Conservation (phyloP, 148 eudicot genomes). For the Fagopyrum homotropicum region DNA sequence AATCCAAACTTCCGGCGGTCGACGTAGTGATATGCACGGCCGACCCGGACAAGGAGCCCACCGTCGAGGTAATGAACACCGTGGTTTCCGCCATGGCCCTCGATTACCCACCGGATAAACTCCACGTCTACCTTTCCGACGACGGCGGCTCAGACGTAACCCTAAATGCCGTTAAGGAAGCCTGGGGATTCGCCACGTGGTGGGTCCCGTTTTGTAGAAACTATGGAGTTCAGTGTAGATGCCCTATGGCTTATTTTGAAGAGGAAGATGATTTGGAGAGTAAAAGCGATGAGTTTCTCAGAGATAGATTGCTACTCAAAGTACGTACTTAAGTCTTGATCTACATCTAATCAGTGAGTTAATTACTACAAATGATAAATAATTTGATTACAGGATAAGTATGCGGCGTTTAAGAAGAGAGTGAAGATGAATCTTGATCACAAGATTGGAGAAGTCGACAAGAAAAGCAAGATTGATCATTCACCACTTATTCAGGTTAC, state of each 20-base stretch:
- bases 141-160: slow-evolving; percentile 25
- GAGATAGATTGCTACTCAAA: background rate
- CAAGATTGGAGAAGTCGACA: background rate
- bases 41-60: slow-evolving; percentile 27
- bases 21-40: slow-evolving; percentile 33
- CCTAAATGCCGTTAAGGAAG: slow-evolving; percentile 16
- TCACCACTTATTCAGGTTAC: slow-evolving; percentile 32
- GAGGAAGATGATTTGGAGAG: background rate
- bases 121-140: slow-evolving; percentile 28
- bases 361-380: no score
- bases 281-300: background rate
- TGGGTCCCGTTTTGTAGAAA: slow-evolving; percentile 32
- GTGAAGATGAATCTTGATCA: background rate
- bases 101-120: slow-evolving; percentile 30
- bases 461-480: slow-evolving; percentile 16
- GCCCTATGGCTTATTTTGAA: slow-evolving; percentile 27
- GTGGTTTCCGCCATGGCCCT: slow-evolving; percentile 32
- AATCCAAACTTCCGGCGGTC: slow-evolving; percentile 15
- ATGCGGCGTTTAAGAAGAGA: slow-evolving; percentile 16
- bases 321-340: background rate
- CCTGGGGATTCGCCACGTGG: slow-evolving; percentile 22
- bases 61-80: slow-evolving; percentile 31
- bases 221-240: slow-evolving; percentile 14
- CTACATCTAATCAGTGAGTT: background rate
- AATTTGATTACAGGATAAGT: slow-evolving; percentile 10